Percentiles rank a stretch among this genome's conserved stretches.
phyloP scores from a whole-genome alignment of 768 basidiomycete genomes.

The Clitopilus passeckerianus region DNA sequence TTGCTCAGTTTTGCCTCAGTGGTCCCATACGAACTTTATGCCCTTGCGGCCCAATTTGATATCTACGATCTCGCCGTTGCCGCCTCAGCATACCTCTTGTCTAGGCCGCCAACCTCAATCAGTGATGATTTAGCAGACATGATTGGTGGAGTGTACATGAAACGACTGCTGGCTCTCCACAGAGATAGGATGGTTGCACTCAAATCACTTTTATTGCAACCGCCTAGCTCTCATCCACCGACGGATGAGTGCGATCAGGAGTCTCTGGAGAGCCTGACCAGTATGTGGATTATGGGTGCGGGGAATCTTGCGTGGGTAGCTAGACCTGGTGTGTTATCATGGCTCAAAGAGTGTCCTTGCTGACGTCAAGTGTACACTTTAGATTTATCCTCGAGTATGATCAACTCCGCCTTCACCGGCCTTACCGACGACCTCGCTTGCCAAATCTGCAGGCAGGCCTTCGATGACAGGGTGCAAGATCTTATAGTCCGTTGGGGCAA shows the following conservation, averaged over 20 bases:
- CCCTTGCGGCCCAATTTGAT: slow-evolving; percentile 27
- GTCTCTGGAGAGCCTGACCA: slow-evolving; percentile 25
- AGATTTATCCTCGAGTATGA: too few species aligned
- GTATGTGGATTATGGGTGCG: slow-evolving; percentile 31
- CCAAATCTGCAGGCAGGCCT: too few species aligned
- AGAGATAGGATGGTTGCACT: slow-evolving; percentile 15
- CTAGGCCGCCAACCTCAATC: slow-evolving; percentile 14
- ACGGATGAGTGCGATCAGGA: slow-evolving; percentile 20
- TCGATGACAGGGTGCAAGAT: too few species aligned
- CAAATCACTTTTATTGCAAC: slow-evolving; percentile 20
- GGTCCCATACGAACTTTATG: slow-evolving; percentile 30
- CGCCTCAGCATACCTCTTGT: slow-evolving; percentile 21
- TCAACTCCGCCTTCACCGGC: too few species aligned
- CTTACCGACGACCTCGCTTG: too few species aligned
- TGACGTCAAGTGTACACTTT: too few species aligned
- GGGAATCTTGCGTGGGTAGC: slow-evolving; percentile 32
- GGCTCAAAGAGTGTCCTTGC: too few species aligned
- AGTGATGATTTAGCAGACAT: slow-evolving; percentile 17
- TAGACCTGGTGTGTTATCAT: slow-evolving; percentile 20
- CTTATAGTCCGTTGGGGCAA: too few species aligned
- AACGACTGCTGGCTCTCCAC: slow-evolving; percentile 21
- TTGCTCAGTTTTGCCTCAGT: slow-evolving; percentile 22
- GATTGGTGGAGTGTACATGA: slow-evolving; percentile 23
- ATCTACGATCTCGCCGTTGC: slow-evolving; percentile 30
- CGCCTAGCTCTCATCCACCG: slow-evolving; percentile 23